A percentile compares a stretch with the other conserved stretches of the same genome.
phyloP scores from a whole-genome alignment of 1,284 basidiomycete species.

The Coniferiporia weirii region DNA sequence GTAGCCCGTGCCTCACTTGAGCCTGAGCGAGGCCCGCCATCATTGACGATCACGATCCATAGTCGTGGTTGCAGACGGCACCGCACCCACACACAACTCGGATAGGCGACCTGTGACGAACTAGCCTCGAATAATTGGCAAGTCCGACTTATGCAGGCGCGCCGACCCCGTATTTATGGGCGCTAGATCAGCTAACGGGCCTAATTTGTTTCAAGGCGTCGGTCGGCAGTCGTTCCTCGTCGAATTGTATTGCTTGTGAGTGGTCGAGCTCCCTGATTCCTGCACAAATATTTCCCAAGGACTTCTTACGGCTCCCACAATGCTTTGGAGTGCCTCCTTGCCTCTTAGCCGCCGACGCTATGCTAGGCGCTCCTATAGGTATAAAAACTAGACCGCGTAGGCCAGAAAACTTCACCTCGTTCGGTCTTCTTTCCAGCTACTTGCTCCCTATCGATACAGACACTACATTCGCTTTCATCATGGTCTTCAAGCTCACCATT shows the following conservation, averaged over 20 bases:
- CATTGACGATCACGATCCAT: not conserved
- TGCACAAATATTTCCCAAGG: not conserved
- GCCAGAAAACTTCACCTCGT: not conserved
- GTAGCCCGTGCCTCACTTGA: not conserved
- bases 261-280: not conserved
- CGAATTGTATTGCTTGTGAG: not conserved
- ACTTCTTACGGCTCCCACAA: not conserved
- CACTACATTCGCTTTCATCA: not conserved
- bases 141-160: not conserved
- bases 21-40: not conserved
- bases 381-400: not conserved
- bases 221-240: not conserved
- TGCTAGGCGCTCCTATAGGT: not conserved
- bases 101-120: not conserved
- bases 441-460: not conserved
- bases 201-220: not conserved
- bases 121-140: not conserved
- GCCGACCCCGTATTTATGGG: not conserved
- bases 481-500: slow-evolving; percentile 15
- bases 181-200: not conserved
- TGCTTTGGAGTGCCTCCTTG: not conserved
- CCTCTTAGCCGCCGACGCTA: not conserved
- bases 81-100: not conserved
- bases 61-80: not conserved
- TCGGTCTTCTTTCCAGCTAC: slow-evolving; percentile 4